Evolutionary conservation across 805 yeast species (phyloP).

Genomic region (Cyberlindnera mycetangii): DNA sequence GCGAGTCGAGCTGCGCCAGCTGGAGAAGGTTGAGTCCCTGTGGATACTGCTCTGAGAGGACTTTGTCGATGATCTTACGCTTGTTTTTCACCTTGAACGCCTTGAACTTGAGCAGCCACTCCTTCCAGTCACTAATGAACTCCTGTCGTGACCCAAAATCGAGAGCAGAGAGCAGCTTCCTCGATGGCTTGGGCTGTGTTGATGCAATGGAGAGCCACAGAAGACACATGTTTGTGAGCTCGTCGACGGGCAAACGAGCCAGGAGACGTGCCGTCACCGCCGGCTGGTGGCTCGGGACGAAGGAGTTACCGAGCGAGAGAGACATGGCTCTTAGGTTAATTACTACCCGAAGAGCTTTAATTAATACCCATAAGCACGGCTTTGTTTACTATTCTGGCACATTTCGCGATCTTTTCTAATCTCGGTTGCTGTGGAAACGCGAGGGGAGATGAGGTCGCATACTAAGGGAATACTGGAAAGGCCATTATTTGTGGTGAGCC

Average conservation of each 20-base stretch:
- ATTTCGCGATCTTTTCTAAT: no score
- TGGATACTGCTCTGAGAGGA: constrained; percentile 40
- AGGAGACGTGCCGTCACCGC: constrained; percentile 13
- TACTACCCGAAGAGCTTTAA: no score
- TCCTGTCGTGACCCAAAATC: constrained; percentile 7
- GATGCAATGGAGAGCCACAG: constrained; percentile 24
- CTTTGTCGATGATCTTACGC: constrained; percentile 22
- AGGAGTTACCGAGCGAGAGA: constrained; percentile 21
- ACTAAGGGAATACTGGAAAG: no score
- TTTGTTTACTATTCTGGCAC: no score
- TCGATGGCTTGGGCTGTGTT: constrained; percentile 20
- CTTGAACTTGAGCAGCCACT: constrained; percentile 11
- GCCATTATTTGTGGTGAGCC: no score
- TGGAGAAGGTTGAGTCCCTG: constrained; percentile 62
- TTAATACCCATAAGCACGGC: no score
- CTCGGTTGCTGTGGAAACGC: no score
- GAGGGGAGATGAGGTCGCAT: no score
- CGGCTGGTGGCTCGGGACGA: constrained; percentile 20
- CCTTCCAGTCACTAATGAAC: constrained; percentile 10
- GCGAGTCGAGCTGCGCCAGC: constrained; percentile 68
- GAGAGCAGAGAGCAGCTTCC: constrained; percentile 8
- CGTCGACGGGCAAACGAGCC: constrained; percentile 19
- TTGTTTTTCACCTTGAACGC: constrained; percentile 8
- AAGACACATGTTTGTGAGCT: constrained; percentile 22
- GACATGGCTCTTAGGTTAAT: no score